These are phyloP conservation scores for Exophiala aquamarina DNA, from an alignment of 2,329 filamentous ascomycete species.

Conservation along the genomic window DNA sequence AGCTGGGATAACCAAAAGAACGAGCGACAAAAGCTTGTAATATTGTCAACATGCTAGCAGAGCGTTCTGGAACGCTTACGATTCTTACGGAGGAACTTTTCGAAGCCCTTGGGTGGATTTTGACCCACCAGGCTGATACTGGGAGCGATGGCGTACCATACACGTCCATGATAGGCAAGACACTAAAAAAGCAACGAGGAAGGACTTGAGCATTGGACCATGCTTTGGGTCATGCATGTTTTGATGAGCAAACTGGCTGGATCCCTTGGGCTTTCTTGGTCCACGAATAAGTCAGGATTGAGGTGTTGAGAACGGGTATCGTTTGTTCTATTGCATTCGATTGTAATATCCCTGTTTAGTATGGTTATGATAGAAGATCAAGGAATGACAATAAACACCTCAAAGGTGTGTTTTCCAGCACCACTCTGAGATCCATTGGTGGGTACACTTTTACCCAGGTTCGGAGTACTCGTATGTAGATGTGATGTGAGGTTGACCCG, in stretches of 20 bases:
- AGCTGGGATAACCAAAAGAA: slow-evolving; percentile 20
- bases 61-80: slow-evolving; percentile 14
- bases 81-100: slow-evolving; percentile 21
- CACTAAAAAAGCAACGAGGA: neutral
- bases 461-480: no score
- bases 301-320: no score
- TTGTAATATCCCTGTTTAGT: slow-evolving; percentile 1
- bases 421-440: no score
- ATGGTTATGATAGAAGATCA: neutral
- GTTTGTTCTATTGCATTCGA: slow-evolving; percentile 2
- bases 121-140: neutral
- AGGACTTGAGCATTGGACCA: neutral
- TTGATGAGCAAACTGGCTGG: neutral
- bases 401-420: no score
- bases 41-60: slow-evolving; percentile 16
- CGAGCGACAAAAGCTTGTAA: slow-evolving; percentile 13
- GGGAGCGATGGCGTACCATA: neutral
- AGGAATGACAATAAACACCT: no score
- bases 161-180: slow-evolving; percentile 1
- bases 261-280: neutral
- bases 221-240: neutral
- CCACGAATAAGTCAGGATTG: no score
- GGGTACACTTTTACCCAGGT: no score
- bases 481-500: no score
- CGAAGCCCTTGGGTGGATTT: neutral